These are phyloP conservation scores for Pascua guehoae DNA, from an alignment of 1,284 basidiomycete species.

Conservation along the genomic window DNA sequence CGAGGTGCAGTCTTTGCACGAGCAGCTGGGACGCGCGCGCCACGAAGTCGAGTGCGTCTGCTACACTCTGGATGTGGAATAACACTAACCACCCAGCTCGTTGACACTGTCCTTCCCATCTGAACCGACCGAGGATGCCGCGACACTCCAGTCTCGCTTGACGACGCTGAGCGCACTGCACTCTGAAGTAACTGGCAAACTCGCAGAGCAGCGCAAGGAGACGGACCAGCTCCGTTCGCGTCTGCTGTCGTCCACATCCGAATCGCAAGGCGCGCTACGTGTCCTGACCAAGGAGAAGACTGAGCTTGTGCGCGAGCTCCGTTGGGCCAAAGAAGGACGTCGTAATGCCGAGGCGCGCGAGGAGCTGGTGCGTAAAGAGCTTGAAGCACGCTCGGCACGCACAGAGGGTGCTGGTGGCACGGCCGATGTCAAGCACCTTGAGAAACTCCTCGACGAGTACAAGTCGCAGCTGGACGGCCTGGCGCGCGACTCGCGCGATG, in stretches of 20 bases:
- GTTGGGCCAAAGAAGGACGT: conserved; percentile 45
- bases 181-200: conserved; percentile 25
- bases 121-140: conserved; percentile 18
- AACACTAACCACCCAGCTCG: conserved; percentile 24
- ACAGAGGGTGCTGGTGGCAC: background rate
- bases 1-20: conserved; percentile 32
- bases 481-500: conserved; percentile 32
- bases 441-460: conserved; percentile 33
- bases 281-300: conserved; percentile 16
- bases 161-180: conserved; percentile 36
- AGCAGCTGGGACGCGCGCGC: conserved; percentile 39
- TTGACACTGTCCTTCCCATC: conserved; percentile 39
- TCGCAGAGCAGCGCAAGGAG: conserved; percentile 31
- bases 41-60: conserved; percentile 46
- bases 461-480: conserved; percentile 32
- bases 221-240: conserved; percentile 30
- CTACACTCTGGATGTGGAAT: background rate
- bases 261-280: conserved; percentile 12
- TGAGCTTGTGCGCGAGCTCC: conserved; percentile 31
- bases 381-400: conserved; percentile 20
- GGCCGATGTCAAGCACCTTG: conserved; percentile 24
- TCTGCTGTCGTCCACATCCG: conserved; percentile 29
- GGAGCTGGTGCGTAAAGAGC: conserved; percentile 33
- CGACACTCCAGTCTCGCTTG: conserved; percentile 35
- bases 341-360: conserved; percentile 38